Conservation (phyloP, 768 basidiomycete species). For the Amanita inopinata region DNA sequence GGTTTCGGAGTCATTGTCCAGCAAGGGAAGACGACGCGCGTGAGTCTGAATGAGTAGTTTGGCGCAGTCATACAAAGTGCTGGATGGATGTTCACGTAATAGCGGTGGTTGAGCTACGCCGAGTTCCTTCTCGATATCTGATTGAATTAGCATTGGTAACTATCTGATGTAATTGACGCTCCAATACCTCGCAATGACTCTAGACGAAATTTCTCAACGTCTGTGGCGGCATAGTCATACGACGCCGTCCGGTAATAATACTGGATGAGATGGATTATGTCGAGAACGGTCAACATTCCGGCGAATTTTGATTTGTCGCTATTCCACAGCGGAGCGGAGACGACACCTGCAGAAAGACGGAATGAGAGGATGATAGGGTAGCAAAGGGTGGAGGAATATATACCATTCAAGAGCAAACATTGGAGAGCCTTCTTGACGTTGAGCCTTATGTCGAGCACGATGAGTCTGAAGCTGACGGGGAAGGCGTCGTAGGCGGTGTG, state of each 20-base stretch:
- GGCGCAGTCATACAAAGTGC: conserved; percentile 84
- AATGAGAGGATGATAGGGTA: conserved; percentile 4
- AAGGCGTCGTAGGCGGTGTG: conserved; percentile 94
- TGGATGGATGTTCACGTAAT: conserved; percentile 77
- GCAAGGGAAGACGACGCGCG: conserved; percentile 86
- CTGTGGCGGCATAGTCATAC: conserved; percentile 75
- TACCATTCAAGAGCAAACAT: conserved; percentile 77
- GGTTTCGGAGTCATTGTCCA: conserved; percentile 89
- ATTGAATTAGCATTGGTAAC: conserved; percentile 8
- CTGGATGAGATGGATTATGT: conserved; percentile 98
- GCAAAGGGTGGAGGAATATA: conserved; percentile 9
- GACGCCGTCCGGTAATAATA: conserved; percentile 90
- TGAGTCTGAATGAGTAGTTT: conserved; percentile 90
- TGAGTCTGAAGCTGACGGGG: conserved; percentile 92
- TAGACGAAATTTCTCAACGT: conserved; percentile 88
- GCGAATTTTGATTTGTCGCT: conserved; percentile 88
- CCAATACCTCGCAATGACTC: conserved; percentile 78
- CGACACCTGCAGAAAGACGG: conserved; percentile 57
- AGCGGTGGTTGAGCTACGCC: conserved; percentile 90
- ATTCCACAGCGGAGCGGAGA: conserved; percentile 97
- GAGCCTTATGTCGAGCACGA: conserved; percentile 92
- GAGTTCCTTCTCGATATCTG: conserved; percentile 90
- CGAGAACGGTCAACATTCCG: conserved; percentile 98
- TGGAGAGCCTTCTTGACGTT: conserved; percentile 93
- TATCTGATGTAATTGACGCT: conserved; percentile 10